phyloP scores from a whole-genome alignment of 75 land plant genomes.

The Sequoia sempervirens region DNA sequence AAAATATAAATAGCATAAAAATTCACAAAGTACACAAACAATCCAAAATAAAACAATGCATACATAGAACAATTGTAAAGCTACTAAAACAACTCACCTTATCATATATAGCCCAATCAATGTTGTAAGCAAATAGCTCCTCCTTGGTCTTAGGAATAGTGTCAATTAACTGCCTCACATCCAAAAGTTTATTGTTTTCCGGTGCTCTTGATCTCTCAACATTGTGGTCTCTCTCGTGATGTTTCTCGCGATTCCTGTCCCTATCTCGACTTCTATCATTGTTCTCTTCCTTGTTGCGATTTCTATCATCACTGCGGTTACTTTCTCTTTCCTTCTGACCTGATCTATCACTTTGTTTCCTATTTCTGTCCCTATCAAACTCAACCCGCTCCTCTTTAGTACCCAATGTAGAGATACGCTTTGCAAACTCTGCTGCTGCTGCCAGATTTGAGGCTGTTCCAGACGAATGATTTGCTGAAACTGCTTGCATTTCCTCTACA shows the following conservation, averaged over 20 bases:
- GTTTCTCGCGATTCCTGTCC: conserved; percentile 42
- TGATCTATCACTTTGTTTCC: conserved; percentile 35
- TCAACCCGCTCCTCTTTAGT: conserved; percentile 59
- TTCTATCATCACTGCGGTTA: conserved; percentile 30
- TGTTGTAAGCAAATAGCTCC: conserved; percentile 79
- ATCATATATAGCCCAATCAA: conserved; percentile 92
- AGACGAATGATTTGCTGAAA: conserved; percentile 33
- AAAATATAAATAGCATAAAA: not conserved
- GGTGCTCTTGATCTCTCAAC: conserved; percentile 37
- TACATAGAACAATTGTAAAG: not conserved
- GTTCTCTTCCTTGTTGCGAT: conserved; percentile 43
- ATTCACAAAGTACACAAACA: not conserved
- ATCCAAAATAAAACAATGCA: not conserved
- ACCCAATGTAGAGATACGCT: conserved; percentile 47
- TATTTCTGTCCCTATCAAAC: conserved; percentile 23
- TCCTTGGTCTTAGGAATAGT: conserved; percentile 97
- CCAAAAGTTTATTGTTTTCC: conserved; percentile 79
- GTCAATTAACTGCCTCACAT: conserved; percentile 97
- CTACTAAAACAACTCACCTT: conserved; percentile 42
- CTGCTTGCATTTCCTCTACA: conserved; percentile 90
- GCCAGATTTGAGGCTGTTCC: conserved; percentile 50
- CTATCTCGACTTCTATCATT: conserved; percentile 37
- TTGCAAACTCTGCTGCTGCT: conserved; percentile 87
- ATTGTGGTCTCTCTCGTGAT: conserved; percentile 25
- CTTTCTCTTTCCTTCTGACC: conserved; percentile 37